Evolutionary conservation across 2,329 filamentous ascomycete species (phyloP), one percentile per base, ranked within the genome.

Genomic region (Daldinia sp.): DNA sequence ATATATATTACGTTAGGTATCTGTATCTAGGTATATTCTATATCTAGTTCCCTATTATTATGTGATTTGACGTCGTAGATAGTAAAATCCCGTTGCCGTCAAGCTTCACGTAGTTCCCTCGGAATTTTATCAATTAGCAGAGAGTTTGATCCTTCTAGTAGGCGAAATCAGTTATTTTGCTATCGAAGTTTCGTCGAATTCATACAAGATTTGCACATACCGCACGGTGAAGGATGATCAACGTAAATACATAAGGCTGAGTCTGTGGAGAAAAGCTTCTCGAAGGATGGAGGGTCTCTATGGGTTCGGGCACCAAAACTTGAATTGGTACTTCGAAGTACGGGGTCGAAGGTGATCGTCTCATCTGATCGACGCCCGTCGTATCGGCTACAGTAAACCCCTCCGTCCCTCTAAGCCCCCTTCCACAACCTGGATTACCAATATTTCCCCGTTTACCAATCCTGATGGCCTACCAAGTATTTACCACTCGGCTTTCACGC

Each of bases 221-320:
- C 29, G 32, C 45, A 34, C 9, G 17, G 10, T 17, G 17, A 34
- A 2, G 15, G 8, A 32, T 19, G 7, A n/a, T 34, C 17, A 49
- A 49, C 34, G 34, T 49, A 21, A 23, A 53, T 53, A 21, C 13
- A 53, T 53, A 37, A 41, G 49, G 49, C 49, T 41, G 32, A 41
- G 29, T 17, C 47, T 34, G 15, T 21, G 29, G 27, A 11, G 47
- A 34, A 37, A 19, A 9, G 3, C 11, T 23, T 50, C 29, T 25
- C 11, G 29, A 50, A 50, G 47, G 29, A 35, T 10, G 17, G 29
- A 35, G 29, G 8, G 23, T 50, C 23, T 34, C 25, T 15, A 34
- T 50, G 39, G 39, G 39, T 43, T 43, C 19, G 19, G 39, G 21
- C n/a, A 43, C 39, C n/a, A 10, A n/a, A 43, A 11, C 11, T 43